A percentile compares a stretch with the other conserved stretches of the same genome.
Evolutionary conservation across 2,329 filamentous ascomycete genomes (phyloP).

Genomic region (Leptodontidium sp.): DNA sequence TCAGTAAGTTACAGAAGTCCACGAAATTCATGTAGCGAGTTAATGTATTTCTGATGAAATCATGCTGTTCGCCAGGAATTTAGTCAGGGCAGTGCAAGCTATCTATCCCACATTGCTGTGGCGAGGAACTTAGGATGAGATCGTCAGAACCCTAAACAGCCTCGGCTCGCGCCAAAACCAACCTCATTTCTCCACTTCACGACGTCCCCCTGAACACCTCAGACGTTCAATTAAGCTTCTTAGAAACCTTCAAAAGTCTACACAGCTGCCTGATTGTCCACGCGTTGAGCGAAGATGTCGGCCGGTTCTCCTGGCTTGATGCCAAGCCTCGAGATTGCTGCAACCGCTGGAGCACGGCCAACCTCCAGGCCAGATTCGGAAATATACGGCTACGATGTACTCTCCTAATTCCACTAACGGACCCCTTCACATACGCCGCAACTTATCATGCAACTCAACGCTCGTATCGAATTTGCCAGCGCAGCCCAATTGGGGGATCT

Average conservation of each 20-base stretch:
- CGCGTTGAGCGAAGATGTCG: constrained; percentile 2
- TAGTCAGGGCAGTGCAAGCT: background rate
- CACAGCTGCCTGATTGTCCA: constrained; percentile 1
- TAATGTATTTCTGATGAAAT: no score
- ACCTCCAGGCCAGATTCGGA: background rate
- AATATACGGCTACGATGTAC: background rate
- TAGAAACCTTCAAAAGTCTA: background rate
- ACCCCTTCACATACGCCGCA: background rate
- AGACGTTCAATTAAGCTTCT: constrained; percentile 5
- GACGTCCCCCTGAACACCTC: background rate
- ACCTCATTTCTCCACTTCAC: background rate
- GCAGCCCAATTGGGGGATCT: no score
- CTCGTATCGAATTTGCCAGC: background rate
- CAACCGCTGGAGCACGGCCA: background rate
- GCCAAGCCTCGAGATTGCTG: background rate
- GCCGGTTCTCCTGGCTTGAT: background rate
- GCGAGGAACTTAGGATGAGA: background rate
- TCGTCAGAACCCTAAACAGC: background rate
- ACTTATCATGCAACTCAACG: background rate
- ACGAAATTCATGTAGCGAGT: no score
- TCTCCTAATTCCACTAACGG: no score
- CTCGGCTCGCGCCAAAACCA: background rate
- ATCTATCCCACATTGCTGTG: background rate
- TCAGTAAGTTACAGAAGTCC: no score
- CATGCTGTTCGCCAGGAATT: background rate